Evolutionary conservation across 1,139 yeast genomes (phyloP), one percentile per base, ranked within the genome.

Genomic region (Kodamaea anthophila): DNA sequence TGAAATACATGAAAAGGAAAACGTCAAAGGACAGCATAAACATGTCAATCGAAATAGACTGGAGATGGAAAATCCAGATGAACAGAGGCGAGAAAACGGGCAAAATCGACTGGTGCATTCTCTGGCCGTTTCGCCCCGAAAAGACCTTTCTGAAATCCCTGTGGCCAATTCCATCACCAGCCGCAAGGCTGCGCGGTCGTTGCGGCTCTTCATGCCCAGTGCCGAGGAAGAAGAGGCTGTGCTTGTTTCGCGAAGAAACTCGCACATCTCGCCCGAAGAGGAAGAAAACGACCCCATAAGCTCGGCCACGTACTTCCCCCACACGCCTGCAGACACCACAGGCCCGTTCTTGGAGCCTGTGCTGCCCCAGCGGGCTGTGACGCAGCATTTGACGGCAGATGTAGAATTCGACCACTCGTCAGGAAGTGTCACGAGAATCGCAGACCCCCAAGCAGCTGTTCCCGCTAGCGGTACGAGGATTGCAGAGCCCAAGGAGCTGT

Each of bases 251-350:
- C 33, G 36, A 27, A 26, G 33, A 6, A 33, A 30, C 31, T 30
- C 30, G 6, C 26, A 22, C 24, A 19, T 29, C 13, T 23, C 23
- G 26, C 11, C 27, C 4, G 26, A 24, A 9, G 31, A 32, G 14
- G 30, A 28, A 8, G 20, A 16, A 15, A 20, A 16, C 11, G 74
- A 73, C 34, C 78, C 79, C 1, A 72, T 76, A 0, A 71, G 83
- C 1, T 72, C 80, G 3, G 85, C 85, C 0, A 76, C 83, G 1
- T 78, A 77, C 44, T 68, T 75, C 34, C 85, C 85, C 3, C 85
- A 78, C 46, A 69, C 60, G 0, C 60, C 65, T 5, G 60, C 44
- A 46, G 26, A 22, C 22, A 15, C 26, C 18, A 15, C 9, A 6
- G 16, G 19, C 8, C 32, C 21, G 10, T 15, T 13, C 5, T 18